Base-by-base conservation (phyloP, 345 rosid species). In the Laguncularia racemosa region DNA sequence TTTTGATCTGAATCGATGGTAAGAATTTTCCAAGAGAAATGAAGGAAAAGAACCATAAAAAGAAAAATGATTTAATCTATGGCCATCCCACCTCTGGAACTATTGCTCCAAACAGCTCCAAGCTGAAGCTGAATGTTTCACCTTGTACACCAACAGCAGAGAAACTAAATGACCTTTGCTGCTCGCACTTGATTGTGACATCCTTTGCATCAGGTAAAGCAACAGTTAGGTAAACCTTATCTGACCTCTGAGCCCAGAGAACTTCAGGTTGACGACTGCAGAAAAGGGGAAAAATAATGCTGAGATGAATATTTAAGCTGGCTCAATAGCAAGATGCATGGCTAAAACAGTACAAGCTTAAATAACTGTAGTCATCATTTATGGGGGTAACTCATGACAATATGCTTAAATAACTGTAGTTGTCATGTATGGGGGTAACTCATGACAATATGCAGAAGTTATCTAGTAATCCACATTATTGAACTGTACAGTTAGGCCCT, bases 241-340 rank as follows among this genome's bases (percentile, higher is more conserved):
- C 96, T 9, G 96, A 89, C 62, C 91, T 77, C 71, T 93, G 97
- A 56, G 99, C 97, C 97, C 96, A 89, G 49, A 93, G 89, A 67
- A 89, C 97, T 76, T 93, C 97, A 2, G 97, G 96, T 21, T 89
- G 81, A 56, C 87, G 96, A 73, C 97, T 86, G 66, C 67, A 44
- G 6, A 63, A 12, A 47, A 60, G 58, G 52, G 21, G 6, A 14
- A 21, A 58, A 16, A 11, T 51, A 44, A 10, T 17, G 33, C 40
- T 33, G 9, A 33, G 40, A 33, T 33, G 40, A 33, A 33, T 7
- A 33, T 9, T 33, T 6, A 33, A 33, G 11, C 40, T 33, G 9
- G 40, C 40, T 33, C 11, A 33, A 33, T 9, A 6, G 9, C 40
- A 33, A 33, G 40, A 6, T 33, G 40, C 40, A 33, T 1, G 11